Base-by-base conservation (phyloP, 1,139 yeast species). In the Saccharomycopsis crataegensis region DNA sequence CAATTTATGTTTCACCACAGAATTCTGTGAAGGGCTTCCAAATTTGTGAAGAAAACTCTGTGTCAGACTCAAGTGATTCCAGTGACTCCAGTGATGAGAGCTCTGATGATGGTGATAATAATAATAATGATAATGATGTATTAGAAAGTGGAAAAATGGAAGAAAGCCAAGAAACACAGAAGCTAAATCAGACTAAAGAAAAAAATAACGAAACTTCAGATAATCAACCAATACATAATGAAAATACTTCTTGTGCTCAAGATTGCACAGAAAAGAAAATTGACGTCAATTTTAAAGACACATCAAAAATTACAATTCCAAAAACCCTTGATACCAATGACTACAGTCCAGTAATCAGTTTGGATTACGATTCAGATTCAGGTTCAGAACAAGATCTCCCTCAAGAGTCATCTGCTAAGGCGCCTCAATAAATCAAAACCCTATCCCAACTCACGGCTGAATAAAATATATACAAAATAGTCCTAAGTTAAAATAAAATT, bases 1-100 rank as follows among this genome's bases (percentile, higher is more conserved):
- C 91, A 0, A 70, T 88, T 4, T 76, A 72, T 57, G 72, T 86
- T 5, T 68, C 77, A 1, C 59, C 62, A 43, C 57, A 43, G 16
- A 57, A 52, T 2, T 55, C 55, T 7, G 58, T 61, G 16, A 53
- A 59, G 11, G 64, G 64, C 0, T 57, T 57, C 43, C 53, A 33
- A 9, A n/a, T 17, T n/a, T 12, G 8, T 16, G 34, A 11, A 9
- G 12, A 33, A 3, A 49, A 22, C 28, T 22, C 28, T 22, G 4
- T 22, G 28, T 22, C 28, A 22, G 28, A 22, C 28, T 11, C 11
- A 40, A 9, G 31, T 9, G 46, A 48, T 17, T 45, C 48, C 12
- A 45, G 37, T 45, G 14, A 9, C 11, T 12, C 16, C 6, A 17
- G 34, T 11, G 46, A 46, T 14, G 49, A n/a, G 43, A 16, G 11